phyloP scores from a whole-genome alignment of 2,329 filamentous ascomycete genomes.

The Coleophoma crateriformis region DNA sequence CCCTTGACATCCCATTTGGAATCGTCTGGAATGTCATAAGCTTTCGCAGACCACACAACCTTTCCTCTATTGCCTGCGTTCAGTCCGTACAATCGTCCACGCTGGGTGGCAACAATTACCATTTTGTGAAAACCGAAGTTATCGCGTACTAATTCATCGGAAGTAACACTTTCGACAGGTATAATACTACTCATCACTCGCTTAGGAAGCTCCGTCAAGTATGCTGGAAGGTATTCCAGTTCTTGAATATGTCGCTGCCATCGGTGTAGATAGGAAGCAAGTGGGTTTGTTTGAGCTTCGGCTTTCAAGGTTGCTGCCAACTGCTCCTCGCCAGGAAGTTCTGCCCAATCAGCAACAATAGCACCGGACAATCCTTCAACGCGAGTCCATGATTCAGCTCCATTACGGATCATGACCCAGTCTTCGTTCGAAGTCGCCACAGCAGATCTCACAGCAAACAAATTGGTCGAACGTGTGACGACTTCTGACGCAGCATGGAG shows the following conservation, averaged over 20 bases:
- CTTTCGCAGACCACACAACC: slow-evolving; percentile 70
- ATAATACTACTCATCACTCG: slow-evolving; percentile 58
- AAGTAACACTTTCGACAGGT: slow-evolving; percentile 44
- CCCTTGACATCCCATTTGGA: slow-evolving; percentile 62
- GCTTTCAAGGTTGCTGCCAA: slow-evolving; percentile 77
- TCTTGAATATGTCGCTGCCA: slow-evolving; percentile 77
- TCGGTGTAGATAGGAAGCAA: slow-evolving; percentile 82
- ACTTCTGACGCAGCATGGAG: slow-evolving; percentile 77
- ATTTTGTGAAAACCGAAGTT: slow-evolving; percentile 87
- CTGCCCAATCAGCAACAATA: slow-evolving; percentile 76
- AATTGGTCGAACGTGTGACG: slow-evolving; percentile 59
- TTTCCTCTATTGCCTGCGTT: slow-evolving; percentile 70
- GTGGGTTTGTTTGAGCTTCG: slow-evolving; percentile 76
- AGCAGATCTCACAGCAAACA: slow-evolving; percentile 74
- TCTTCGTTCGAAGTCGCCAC: slow-evolving; percentile 63
- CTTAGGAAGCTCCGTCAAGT: slow-evolving; percentile 62
- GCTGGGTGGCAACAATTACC: slow-evolving; percentile 72
- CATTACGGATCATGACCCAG: slow-evolving; percentile 81
- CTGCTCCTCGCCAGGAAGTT: slow-evolving; percentile 66
- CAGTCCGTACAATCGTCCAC: slow-evolving; percentile 74
- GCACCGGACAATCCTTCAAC: slow-evolving; percentile 76
- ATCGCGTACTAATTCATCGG: slow-evolving; percentile 53
- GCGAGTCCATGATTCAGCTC: slow-evolving; percentile 72
- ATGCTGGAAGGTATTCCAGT: slow-evolving; percentile 69
- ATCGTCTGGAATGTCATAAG: slow-evolving; percentile 48